phyloP scores from a whole-genome alignment of 495 filamentous ascomycete species.

The Cryomyces minteri region DNA sequence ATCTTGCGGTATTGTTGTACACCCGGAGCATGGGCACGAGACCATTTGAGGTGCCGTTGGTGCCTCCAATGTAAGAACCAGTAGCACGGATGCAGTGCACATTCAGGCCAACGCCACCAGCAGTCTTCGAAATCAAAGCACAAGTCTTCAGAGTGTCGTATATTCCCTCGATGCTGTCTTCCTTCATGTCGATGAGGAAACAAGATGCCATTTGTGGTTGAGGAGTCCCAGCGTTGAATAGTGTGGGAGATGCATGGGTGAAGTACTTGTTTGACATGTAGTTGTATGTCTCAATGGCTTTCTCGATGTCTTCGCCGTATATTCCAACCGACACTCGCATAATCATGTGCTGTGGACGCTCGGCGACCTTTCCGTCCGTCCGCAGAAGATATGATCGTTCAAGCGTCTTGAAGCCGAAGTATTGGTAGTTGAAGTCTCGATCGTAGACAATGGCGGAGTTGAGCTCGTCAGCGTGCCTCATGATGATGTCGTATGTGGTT shows the following conservation, averaged over 20 bases:
- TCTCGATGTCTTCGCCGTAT: conserved; percentile 85
- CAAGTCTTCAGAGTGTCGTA: conserved; percentile 98
- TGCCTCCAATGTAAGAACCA: conserved; percentile 91
- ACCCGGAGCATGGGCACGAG: conserved; percentile 96
- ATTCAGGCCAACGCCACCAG: conserved; percentile 91
- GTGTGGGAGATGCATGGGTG: conserved; percentile 49
- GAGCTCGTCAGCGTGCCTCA: conserved; percentile 87
- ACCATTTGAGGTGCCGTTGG: conserved; percentile 93
- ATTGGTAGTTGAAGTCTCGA: conserved; percentile 99
- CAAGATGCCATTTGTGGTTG: conserved; percentile 87
- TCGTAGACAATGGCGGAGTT: conserved; percentile 99
- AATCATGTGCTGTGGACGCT: conserved; percentile 96
- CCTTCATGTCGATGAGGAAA: conserved; percentile 97
- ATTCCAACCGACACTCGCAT: conserved; percentile 98
- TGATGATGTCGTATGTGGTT: conserved; percentile 72
- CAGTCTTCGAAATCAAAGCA: conserved; percentile 98
- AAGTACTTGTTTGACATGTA: conserved; percentile 96
- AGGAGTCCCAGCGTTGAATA: conserved; percentile 95
- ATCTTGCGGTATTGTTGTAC: conserved; percentile 96
- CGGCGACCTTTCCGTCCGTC: conserved; percentile 80
- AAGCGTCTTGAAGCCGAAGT: conserved; percentile 98
- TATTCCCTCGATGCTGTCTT: conserved; percentile 97
- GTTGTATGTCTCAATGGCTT: conserved; percentile 90
- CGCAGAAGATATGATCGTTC: conserved; percentile 94
- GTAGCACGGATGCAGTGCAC: conserved; percentile 92